Base-by-base conservation (phyloP, 2,329 filamentous ascomycete species). In the Neurospora crassa region DNA sequence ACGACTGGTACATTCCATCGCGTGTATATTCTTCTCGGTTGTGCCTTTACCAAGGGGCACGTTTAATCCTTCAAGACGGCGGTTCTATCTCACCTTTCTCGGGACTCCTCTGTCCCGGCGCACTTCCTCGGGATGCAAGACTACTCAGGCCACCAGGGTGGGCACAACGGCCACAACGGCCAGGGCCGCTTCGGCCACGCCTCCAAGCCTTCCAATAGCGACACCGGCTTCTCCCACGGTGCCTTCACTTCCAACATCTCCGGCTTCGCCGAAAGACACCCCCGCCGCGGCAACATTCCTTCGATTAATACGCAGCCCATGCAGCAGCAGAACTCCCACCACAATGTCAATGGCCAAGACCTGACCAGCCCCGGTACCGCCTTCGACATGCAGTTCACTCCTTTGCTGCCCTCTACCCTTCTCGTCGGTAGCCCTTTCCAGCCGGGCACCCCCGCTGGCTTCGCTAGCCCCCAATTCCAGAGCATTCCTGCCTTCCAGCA, bases 371-470 rank as follows among this genome's bases (percentile, higher is more conserved):
- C 96, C 18, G 94, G 92, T 63, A 95, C 93, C 69, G 93, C 88
- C 63, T 97, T 94, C 79, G 96, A 98, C 79, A 97, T 98, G 95
- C 96, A 98, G 83, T 98, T 97, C 82, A 97, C 96, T 12, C 95
- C 96, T 75, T 87, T 99, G 75, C 89, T 99, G 45, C 96, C 96
- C 43, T 98, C 95, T 42, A 93, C 97, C 82, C 86, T 99, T 77
- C 89, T 99, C 37, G 91, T 98, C 69, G 96, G 96, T 68, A 97
- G 94, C 81, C 96, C 96, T 20, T 98, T 98, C 83, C 96, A 98
- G 83, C 94, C 96, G 16, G 96, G 94, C 59, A 97, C 93, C 5
- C 95, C 95, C 4, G 92, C 91, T 42, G 91, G 92, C 45, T 98
- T 97, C 82, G 90, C 91, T 73, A 97, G 92, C 75, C 92, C 94